phyloP scores from a whole-genome alignment of 2,329 filamentous ascomycete species.

The Plectosphaerella sp. region DNA sequence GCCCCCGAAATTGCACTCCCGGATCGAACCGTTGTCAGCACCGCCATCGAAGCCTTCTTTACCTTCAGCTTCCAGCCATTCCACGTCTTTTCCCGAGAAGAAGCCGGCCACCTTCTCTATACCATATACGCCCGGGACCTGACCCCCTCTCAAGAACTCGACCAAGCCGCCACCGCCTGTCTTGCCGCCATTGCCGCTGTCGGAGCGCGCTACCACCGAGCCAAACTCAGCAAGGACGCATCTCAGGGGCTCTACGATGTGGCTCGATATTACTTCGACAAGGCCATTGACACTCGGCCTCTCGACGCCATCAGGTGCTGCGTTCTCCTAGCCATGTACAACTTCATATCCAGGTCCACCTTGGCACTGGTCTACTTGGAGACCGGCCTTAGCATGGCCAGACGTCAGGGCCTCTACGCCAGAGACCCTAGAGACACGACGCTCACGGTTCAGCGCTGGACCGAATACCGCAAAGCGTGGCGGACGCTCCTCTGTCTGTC shows the following conservation, averaged over 20 bases:
- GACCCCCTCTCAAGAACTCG: background rate
- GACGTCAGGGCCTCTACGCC: slow-evolving; percentile 13
- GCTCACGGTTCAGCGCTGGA: slow-evolving; percentile 4
- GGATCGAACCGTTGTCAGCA: slow-evolving; percentile 10
- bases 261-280: slow-evolving; percentile 19
- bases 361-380: slow-evolving; percentile 23
- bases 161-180: slow-evolving; percentile 17
- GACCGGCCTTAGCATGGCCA: slow-evolving; percentile 19
- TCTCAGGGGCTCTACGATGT: slow-evolving; percentile 18
- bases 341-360: slow-evolving; percentile 21
- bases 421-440: background rate
- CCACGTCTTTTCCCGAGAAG: slow-evolving; percentile 20
- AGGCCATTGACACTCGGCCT: slow-evolving; percentile 16
- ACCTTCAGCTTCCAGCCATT: slow-evolving; percentile 18
- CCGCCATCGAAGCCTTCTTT: slow-evolving; percentile 20
- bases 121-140: slow-evolving; percentile 8
- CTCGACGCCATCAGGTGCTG: slow-evolving; percentile 23
- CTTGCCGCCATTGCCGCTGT: slow-evolving; percentile 20
- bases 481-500: slow-evolving; percentile 23
- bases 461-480: slow-evolving; percentile 20
- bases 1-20: slow-evolving; percentile 15
- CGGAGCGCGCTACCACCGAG: slow-evolving; percentile 19
- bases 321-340: slow-evolving; percentile 22
- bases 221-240: slow-evolving; percentile 8
- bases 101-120: slow-evolving; percentile 12